Conservation (phyloP, 768 basidiomycete genomes). For the Termitomyces sp. region DNA sequence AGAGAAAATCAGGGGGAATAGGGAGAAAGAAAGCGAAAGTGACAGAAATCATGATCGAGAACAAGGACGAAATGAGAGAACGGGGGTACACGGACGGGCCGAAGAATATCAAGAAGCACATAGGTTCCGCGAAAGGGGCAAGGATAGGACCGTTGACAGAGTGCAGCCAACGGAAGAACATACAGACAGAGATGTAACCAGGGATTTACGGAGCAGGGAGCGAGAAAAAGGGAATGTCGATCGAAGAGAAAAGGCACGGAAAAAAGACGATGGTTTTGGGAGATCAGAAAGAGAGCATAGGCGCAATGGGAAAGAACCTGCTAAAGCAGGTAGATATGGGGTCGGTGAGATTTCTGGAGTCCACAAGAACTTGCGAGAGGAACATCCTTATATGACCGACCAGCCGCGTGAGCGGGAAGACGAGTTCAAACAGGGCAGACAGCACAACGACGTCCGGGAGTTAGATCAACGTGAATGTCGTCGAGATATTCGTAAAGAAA, state of each 20-base stretch:
- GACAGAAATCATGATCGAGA: constrained; percentile 8
- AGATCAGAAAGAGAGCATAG: constrained; percentile 6
- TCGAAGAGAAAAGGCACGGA: constrained; percentile 17
- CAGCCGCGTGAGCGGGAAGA: neutral
- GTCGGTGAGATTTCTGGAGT: neutral
- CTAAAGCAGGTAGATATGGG: neutral
- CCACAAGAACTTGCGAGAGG: neutral
- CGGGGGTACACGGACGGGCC: constrained; percentile 9
- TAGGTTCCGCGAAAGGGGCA: constrained; percentile 6
- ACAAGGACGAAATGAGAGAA: constrained; percentile 11
- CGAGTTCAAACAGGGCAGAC: neutral
- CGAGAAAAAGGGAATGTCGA: constrained; percentile 11
- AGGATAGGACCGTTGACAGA: constrained; percentile 4
- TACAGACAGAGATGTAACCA: constrained; percentile 5
- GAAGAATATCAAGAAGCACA: neutral
- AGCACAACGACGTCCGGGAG: neutral
- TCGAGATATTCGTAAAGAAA: constrained; percentile 10
- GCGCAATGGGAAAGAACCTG: neutral
- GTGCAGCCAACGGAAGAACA: constrained; percentile 4
- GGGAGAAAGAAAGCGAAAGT: constrained; percentile 4
- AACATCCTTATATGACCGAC: neutral
- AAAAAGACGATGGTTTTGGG: constrained; percentile 6
- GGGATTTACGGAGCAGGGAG: constrained; percentile 4
- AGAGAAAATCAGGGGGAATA: constrained; percentile 7
- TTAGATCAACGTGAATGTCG: constrained; percentile 6